Percentiles rank a stretch among this genome's conserved stretches.
Evolutionary conservation across 805 yeast genomes (phyloP).

Genomic region (Lipomyces mesembrius): DNA sequence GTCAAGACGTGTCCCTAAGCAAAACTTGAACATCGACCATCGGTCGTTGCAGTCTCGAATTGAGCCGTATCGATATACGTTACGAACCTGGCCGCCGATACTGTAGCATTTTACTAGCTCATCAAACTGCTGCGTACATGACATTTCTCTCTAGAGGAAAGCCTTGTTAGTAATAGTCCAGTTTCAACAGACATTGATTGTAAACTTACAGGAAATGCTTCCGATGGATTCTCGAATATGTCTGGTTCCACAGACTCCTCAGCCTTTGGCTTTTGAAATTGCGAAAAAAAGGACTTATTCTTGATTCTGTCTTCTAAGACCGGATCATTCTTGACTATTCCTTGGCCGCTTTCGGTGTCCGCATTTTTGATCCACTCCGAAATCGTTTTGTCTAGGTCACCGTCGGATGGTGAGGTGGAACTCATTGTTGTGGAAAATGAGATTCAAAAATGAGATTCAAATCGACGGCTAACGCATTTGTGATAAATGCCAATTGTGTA

Average conservation of each 20-base stretch:
- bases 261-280: conserved; percentile 1
- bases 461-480: background rate
- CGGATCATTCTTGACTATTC: conserved; percentile 1
- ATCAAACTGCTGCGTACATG: conserved; percentile 82
- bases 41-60: conserved; percentile 72
- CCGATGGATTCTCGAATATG: background rate
- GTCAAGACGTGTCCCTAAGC: conserved; percentile 64
- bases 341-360: background rate
- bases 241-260: background rate
- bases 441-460: background rate
- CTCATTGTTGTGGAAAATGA: background rate
- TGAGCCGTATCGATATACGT: conserved; percentile 82
- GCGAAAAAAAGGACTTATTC: background rate
- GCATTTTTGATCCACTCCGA: conserved; percentile 17
- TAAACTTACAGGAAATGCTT: conserved; percentile 28
- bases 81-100: conserved; percentile 84
- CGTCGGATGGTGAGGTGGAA: conserved; percentile 8
- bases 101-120: conserved; percentile 86
- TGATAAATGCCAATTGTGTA: background rate
- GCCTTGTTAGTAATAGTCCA: background rate
- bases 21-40: conserved; percentile 78
- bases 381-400: conserved; percentile 18
- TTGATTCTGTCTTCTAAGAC: background rate
- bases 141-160: conserved; percentile 54
- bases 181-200: background rate